Evolutionary conservation across 2,329 filamentous ascomycete genomes (phyloP).

Genomic region (Aspergillus sergii): DNA sequence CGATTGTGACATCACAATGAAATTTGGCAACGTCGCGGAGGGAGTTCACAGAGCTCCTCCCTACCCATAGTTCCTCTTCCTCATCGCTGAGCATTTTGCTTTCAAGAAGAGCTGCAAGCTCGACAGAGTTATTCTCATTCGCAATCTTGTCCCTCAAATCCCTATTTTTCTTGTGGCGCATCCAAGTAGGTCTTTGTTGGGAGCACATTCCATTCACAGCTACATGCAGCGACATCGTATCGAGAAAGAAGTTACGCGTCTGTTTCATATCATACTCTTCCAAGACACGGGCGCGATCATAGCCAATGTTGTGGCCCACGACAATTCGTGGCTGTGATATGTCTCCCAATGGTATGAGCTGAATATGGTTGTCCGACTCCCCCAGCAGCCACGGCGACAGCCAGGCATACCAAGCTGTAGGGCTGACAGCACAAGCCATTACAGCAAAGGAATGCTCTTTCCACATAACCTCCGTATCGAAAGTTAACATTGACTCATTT

Average conservation of each 20-base stretch:
- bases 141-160: conserved; percentile 81
- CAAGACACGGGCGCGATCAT: conserved; percentile 81
- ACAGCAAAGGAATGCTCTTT: conserved; percentile 90
- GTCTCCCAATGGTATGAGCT: conserved; percentile 86
- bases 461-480: conserved; percentile 97
- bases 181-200: conserved; percentile 92
- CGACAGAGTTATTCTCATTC: conserved; percentile 68
- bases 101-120: conserved; percentile 71
- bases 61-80: conserved; percentile 95
- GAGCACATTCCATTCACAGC: conserved; percentile 99
- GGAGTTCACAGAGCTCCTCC: conserved; percentile 92
- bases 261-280: conserved; percentile 89
- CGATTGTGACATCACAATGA: conserved; percentile 86
- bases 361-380: conserved; percentile 74
- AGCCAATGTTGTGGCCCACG: conserved; percentile 94
- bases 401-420: conserved; percentile 95
- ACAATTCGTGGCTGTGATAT: conserved; percentile 72
- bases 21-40: conserved; percentile 95
- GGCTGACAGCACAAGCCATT: conserved; percentile 92
- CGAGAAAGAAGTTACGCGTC: conserved; percentile 82
- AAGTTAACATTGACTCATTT: conserved; percentile 79
- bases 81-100: conserved; percentile 71
- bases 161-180: conserved; percentile 90
- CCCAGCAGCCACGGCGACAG: conserved; percentile 91
- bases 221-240: conserved; percentile 97